Base-by-base conservation (phyloP, 2,329 filamentous ascomycete genomes). In the Colletotrichum caudatum region DNA sequence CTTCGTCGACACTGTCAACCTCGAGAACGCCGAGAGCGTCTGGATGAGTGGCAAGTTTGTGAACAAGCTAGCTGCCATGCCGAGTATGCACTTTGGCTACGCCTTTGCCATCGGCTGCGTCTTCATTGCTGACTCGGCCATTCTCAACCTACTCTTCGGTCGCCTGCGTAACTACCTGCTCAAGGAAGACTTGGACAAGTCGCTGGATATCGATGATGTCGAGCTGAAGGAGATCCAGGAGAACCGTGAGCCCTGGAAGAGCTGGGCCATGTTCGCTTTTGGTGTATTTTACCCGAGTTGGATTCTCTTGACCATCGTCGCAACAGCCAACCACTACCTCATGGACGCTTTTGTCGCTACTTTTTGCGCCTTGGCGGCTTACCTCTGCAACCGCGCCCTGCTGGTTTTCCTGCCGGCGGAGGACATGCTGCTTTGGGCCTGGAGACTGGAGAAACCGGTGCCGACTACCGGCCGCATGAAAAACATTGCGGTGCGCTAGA, bases 301-400 rank as follows among this genome's bases (percentile, higher is more conserved):
- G 76, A 87, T 90, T 63, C 76, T 90, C 60, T 81, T 85, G 0
- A 86, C 86, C 39, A 91, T 91, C 71, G 85, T 91, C 37, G 86
- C 88, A 20, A 91, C 89, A 0, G 89, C 88, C 44, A 91, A 91
- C 75, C 89, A 86, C 75, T 86, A 92, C 78, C 86, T 92, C 58
- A 83, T 93, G 5, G 91, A 93, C 78, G 90, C 91, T 0, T 83
- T 91, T 26, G 91, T 89, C 1, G 90, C 91, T 0, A 85, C 87
- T 0, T 75, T 87, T 23, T 89, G 93, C 3, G 91, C 90, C 58
- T 82, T 83, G 0, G 74, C 91, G 12, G 89, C 89, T 0, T 93
- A 89, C 87, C 74, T 81, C 64, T 82, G 81, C 71, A 87, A 87
- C 74, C 79, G 83, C 20, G 77, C 83, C 18, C 76, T 93, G 64